These are phyloP conservation scores for Sporisorium scitamineum DNA, from an alignment of 1,284 basidiomycete species.

Conservation along the genomic window DNA sequence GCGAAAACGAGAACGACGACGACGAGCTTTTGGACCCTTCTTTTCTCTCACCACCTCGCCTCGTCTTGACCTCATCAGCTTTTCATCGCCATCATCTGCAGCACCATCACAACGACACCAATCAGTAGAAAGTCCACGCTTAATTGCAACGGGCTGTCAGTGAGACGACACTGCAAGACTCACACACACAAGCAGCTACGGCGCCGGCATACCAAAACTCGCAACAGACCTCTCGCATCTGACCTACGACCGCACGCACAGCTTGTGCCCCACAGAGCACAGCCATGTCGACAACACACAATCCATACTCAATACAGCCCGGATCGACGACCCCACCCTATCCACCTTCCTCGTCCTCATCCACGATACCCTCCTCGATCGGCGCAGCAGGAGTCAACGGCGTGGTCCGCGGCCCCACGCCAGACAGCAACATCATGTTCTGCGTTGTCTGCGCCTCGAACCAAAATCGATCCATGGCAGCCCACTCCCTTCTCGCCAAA, in stretches of 20 bases:
- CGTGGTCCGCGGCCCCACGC: conserved; percentile 13
- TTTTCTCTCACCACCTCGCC: neutral
- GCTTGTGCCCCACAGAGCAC: neutral
- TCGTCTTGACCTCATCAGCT: neutral
- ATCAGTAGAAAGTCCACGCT: too few species aligned
- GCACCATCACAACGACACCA: too few species aligned
- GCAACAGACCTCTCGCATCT: neutral
- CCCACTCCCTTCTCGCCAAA: conserved; percentile 86
- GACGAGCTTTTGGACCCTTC: conserved; percentile 8
- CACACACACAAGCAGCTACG: neutral
- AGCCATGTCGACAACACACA: conserved; percentile 21
- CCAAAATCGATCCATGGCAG: conserved; percentile 99
- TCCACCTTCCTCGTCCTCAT: conserved; percentile 10
- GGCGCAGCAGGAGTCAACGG: conserved; percentile 28
- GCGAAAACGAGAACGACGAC: neutral
- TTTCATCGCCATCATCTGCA: neutral
- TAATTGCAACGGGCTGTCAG: too few species aligned
- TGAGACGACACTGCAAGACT: too few species aligned
- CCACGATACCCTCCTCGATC: neutral
- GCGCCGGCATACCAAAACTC: neutral
- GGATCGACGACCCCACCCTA: conserved; percentile 15
- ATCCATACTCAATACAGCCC: conserved; percentile 24
- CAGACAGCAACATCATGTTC: conserved; percentile 72
- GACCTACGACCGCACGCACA: neutral
- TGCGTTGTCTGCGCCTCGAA: conserved; percentile 99